Evolutionary conservation across 129 eudicot genomes (phyloP), one percentile per base, ranked within the genome.

Genomic region (Escallonia rubra): DNA sequence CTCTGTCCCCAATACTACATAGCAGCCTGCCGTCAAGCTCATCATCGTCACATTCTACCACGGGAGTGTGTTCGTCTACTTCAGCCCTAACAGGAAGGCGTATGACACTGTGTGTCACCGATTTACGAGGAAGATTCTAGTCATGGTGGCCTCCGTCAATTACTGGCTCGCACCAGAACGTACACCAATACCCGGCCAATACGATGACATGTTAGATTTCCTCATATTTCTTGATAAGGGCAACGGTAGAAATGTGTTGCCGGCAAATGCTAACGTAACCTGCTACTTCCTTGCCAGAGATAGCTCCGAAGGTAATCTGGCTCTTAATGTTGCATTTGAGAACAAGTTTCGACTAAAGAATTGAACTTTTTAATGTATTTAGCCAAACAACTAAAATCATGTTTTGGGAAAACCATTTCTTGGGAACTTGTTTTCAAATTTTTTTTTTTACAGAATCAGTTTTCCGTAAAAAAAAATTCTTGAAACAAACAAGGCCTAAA

Each of bases 141-240:
- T 75, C 54, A 49, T 78, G 38, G 72, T 78, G 23, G 71, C 66
- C 51, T 78, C 83, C 47, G 79, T 61, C 40, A 74, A 71, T 40
- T 78, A 78, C 63, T 75, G 83, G 1, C 77, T 78, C 49, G 46
- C 78, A 4, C 83, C 83, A 2, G 83, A 78, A 23, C 34, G 90
- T 81, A 52, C 59, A 63, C 47, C 53, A 59, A 10, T 78, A 39
- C 55, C 83, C 83, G 2, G 13, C 74, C 78, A 73, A 42, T 73
- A 72, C 48, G 79, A 78, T 1, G 83, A 78, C 63, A 79, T 66
- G 3, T 40, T 66, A 45, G 65, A 62, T 9, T 63, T 63, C 41
- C 71, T 78, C 44, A 68, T 34, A 46, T 73, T 78, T 59, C 56
- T 78, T 8, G 83, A 12, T 9, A 5, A 43, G 12, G 59, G 61